Conservation (phyloP, 345 rosid genomes). For the Salix caprea region DNA sequence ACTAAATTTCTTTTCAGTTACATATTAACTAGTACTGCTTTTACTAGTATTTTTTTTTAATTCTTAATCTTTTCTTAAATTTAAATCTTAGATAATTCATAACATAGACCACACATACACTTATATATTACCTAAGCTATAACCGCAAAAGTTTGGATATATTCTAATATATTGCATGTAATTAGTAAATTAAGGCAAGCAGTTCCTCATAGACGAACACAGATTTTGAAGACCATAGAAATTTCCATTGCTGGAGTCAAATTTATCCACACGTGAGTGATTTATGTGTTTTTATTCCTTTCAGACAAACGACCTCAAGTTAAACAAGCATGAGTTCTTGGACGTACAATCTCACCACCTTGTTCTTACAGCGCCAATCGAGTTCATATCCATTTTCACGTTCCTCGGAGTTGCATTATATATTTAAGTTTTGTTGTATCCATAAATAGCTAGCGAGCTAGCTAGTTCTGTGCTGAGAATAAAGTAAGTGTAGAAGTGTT, state of each 20-base stretch:
- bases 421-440: background rate
- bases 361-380: background rate
- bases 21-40: no score
- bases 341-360: background rate
- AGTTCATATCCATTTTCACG: background rate
- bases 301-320: no score
- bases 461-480: background rate
- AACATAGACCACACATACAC: no score
- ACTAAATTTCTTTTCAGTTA: no score
- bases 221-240: background rate
- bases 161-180: background rate
- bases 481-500: background rate
- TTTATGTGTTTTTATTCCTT: background rate
- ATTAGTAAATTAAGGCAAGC: background rate
- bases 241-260: background rate
- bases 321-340: no score
- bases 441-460: background rate
- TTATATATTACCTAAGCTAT: no score
- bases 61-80: no score
- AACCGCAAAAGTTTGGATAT: background rate
- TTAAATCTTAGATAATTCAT: no score
- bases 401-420: background rate
- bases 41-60: no score
- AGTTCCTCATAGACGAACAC: background rate
- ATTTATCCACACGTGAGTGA: background rate